Base-by-base conservation (phyloP, 495 filamentous ascomycete species). In the Penicillium manginii region DNA sequence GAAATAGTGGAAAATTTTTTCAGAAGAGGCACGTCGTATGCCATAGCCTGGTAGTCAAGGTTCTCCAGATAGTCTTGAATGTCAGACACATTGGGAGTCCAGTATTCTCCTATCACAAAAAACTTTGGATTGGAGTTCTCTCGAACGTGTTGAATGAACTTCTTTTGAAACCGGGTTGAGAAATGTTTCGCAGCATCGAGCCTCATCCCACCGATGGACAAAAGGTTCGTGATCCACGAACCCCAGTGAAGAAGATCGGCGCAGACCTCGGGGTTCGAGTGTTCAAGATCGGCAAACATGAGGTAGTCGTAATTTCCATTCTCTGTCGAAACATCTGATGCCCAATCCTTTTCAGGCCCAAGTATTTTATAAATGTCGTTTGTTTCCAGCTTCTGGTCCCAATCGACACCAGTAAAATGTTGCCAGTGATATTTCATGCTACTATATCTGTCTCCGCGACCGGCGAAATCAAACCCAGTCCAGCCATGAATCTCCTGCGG, bases 111-210 rank as follows among this genome's bases (percentile, higher is more conserved):
- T 9, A 93, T 87, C 18, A 89, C 74, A 63, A 90, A 90, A 71
- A 83, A 86, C 9, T 84, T 74, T 0, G 72, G 61, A 11, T 82
- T 81, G 37, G 80, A 70, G 0, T 70, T 63, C 14, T 74, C 60
- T 22, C 85, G 76, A 29, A 91, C 60, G 50, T 79, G 69, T 2
- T 72, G 65, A 26, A 89, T 78, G 58, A 90, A 88, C 3, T 82
- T 74, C 29, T 76, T 76, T 17, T 88, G 81, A 63, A 91, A 91
- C 1, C 76, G 75, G 51, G 83, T 79, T 12, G 83, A 86, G 67
- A 86, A 88, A 71, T 92, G 89, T 66, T 90, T 87, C 18, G 85
- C 83, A 14, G 88, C 89, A 68, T 92, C 89, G n/a, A 92, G 79
- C 23, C 89, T 79, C 62, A 92, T 86, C 7, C 89, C 89, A 59